phyloP scores from a whole-genome alignment of 1,139 yeast species.

The Trichomonascaceae sp. region DNA sequence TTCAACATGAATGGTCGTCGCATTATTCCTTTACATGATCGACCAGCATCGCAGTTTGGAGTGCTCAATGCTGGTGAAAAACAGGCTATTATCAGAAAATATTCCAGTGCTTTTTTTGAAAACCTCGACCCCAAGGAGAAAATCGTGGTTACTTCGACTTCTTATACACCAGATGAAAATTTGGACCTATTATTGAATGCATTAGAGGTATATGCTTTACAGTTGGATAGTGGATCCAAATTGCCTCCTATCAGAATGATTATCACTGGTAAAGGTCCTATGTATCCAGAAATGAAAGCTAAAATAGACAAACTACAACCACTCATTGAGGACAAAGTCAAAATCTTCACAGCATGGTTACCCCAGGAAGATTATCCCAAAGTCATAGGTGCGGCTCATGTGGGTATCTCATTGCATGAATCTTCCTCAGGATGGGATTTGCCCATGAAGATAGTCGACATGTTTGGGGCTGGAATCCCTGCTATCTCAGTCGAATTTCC shows the following conservation, averaged over 20 bases:
- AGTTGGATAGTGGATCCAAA: constrained; percentile 9
- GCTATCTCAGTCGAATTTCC: constrained; percentile 73
- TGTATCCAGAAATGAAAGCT: constrained; percentile 47
- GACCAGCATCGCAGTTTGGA: constrained; percentile 52
- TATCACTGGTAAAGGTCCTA: constrained; percentile 94
- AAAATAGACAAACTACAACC: constrained; percentile 30
- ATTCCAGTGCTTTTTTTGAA: constrained; percentile 20
- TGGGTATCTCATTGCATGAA: constrained; percentile 84
- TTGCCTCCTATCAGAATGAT: constrained; percentile 53
- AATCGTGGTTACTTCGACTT: constrained; percentile 75
- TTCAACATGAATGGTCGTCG: constrained; percentile 45
- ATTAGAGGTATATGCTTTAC: constrained; percentile 51
- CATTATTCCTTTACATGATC: constrained; percentile 35
- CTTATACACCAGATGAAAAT: constrained; percentile 96
- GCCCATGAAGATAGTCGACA: constrained; percentile 96
- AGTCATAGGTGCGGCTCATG: constrained; percentile 68
- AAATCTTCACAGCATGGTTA: constrained; percentile 69
- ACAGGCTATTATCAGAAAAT: constrained; percentile 35
- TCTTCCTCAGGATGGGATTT: constrained; percentile 91
- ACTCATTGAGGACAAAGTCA: constrained; percentile 40
- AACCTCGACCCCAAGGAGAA: constrained; percentile 37
- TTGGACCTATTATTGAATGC: constrained; percentile 65
- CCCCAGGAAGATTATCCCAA: constrained; percentile 73
- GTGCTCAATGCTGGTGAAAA: constrained; percentile 40
- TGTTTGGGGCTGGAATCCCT: constrained; percentile 95